Percentiles rank a stretch among this genome's conserved stretches.
phyloP scores from a whole-genome alignment of 2,329 filamentous ascomycete species.

The Colletotrichum limetticola region DNA sequence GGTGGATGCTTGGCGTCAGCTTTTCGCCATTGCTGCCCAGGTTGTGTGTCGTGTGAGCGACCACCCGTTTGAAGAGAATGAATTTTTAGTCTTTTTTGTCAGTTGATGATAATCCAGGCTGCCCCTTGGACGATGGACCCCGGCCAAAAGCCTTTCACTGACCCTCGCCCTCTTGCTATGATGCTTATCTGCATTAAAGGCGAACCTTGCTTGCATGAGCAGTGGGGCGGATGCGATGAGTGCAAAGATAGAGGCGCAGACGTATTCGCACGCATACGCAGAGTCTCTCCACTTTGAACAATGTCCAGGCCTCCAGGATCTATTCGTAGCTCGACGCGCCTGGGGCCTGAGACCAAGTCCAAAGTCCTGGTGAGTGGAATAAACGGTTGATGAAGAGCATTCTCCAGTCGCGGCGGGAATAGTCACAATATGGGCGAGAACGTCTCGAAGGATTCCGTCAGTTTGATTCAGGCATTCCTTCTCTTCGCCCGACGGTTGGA shows the following conservation, averaged over 20 bases:
- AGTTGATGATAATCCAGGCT: background rate
- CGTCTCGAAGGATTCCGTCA: slow-evolving; percentile 2
- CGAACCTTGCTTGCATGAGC: background rate
- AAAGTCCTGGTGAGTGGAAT: background rate
- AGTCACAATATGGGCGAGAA: background rate
- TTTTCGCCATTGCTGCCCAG: background rate
- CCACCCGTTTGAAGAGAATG: background rate
- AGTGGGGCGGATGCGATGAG: background rate
- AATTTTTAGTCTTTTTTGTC: background rate
- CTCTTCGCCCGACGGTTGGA: slow-evolving; percentile 9
- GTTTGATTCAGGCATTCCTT: slow-evolving; percentile 8
- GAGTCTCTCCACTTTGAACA: too few relatives aligned
- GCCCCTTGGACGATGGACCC: background rate
- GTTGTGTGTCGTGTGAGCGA: background rate
- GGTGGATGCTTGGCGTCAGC: background rate
- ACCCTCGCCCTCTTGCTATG: background rate
- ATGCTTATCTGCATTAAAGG: background rate
- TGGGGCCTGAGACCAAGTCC: background rate
- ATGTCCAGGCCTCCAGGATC: background rate
- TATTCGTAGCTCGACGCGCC: background rate
- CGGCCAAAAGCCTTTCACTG: background rate
- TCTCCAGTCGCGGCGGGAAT: background rate
- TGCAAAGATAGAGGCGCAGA: background rate
- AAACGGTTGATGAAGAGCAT: background rate
- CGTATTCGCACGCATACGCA: too few relatives aligned